These are phyloP conservation scores for Dactylis glomerata DNA, from an alignment of 176 grass and related monocot species.

Conservation along the genomic window DNA sequence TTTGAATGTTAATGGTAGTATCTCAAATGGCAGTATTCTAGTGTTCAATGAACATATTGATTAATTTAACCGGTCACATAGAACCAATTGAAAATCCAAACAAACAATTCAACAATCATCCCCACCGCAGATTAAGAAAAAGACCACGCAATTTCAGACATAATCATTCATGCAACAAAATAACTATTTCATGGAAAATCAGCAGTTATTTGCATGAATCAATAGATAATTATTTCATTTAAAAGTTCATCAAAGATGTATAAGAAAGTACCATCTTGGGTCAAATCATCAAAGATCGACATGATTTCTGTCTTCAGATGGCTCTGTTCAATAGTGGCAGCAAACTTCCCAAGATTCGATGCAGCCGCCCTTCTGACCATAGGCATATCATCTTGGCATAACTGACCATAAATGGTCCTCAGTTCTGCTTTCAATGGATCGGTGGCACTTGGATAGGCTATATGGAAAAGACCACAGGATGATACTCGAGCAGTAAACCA, in stretches of 20 bases:
- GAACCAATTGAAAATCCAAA: slow-evolving; percentile 42
- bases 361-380: slow-evolving; percentile 80
- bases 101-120: neutral
- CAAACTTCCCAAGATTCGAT: slow-evolving; percentile 89
- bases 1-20: neutral
- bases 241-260: neutral
- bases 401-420: slow-evolving; percentile 49
- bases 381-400: slow-evolving; percentile 9
- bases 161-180: neutral
- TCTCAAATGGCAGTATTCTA: neutral
- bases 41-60: neutral
- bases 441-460: slow-evolving; percentile 72
- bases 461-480: slow-evolving; percentile 86
- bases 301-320: slow-evolving; percentile 78
- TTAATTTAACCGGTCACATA: neutral
- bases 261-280: slow-evolving; percentile 69
- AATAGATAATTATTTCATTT: neutral
- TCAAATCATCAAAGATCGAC: slow-evolving; percentile 88
- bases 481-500: slow-evolving; percentile 92
- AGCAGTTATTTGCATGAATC: neutral
- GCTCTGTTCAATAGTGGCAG: slow-evolving; percentile 65
- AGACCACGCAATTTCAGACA: neutral
- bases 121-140: neutral
- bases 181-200: neutral
- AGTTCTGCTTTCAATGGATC: slow-evolving; percentile 27